Conservation (phyloP, 495 filamentous ascomycete genomes). For the Cudoniella acicularis region DNA sequence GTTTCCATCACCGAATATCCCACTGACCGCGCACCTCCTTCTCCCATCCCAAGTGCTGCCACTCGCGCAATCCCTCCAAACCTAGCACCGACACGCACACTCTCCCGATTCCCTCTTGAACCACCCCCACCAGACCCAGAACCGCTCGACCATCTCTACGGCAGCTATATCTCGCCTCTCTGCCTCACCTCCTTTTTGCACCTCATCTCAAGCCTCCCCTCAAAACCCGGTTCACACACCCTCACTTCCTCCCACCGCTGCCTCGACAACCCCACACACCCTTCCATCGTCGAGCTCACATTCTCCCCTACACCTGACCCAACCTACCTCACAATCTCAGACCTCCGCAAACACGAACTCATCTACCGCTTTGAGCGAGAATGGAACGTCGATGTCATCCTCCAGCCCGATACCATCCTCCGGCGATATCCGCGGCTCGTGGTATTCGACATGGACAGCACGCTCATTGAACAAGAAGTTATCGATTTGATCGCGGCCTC, state of each 20-base stretch:
- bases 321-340: conserved; percentile 62
- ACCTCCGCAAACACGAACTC: conserved; percentile 72
- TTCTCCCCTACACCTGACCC: conserved; percentile 64
- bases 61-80: conserved; percentile 40
- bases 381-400: conserved; percentile 80
- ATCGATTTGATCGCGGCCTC: conserved; percentile 89
- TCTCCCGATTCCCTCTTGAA: conserved; percentile 69
- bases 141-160: conserved; percentile 72
- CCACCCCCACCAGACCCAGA: conserved; percentile 61
- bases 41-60: conserved; percentile 21
- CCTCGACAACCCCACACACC: conserved; percentile 57
- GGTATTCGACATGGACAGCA: conserved; percentile 98
- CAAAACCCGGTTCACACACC: conserved; percentile 47
- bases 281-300: conserved; percentile 66
- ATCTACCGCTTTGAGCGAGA: conserved; percentile 79
- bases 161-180: conserved; percentile 70
- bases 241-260: conserved; percentile 66
- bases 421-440: conserved; percentile 74
- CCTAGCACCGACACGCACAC: conserved; percentile 60
- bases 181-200: conserved; percentile 81
- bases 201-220: conserved; percentile 65
- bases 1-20: conserved; percentile 30
- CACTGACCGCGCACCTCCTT: conserved; percentile 24
- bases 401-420: conserved; percentile 69
- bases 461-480: conserved; percentile 91